Conservation (phyloP, 768 basidiomycete genomes). For the Ramaria rubella region DNA sequence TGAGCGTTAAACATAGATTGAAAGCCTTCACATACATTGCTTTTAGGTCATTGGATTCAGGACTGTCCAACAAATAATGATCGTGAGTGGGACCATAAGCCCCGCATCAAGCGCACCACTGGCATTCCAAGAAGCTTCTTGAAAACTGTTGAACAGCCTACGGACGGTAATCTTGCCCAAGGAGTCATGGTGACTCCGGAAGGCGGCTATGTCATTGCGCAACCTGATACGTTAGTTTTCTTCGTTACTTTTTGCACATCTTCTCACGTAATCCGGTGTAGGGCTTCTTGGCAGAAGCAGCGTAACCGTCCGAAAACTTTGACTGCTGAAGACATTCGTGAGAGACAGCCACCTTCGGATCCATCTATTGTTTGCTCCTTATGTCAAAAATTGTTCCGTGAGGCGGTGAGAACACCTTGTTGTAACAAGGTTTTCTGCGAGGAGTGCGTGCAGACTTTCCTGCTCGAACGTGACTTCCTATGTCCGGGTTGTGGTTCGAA, state of each 20-base stretch:
- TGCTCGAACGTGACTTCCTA: constrained; percentile 91
- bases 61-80: constrained; percentile 98
- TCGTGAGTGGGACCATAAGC: constrained; percentile 87
- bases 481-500: constrained; percentile 89
- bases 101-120: constrained; percentile 95
- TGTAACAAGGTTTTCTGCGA: constrained; percentile 90
- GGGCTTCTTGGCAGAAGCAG: constrained; percentile 94
- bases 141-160: constrained; percentile 89
- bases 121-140: constrained; percentile 98
- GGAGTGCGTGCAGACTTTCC: constrained; percentile 91
- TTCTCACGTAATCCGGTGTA: constrained; percentile 25
- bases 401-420: constrained; percentile 94
- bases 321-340: constrained; percentile 84
- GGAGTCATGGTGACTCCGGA: constrained; percentile 99
- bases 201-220: constrained; percentile 94
- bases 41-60: constrained; percentile 95
- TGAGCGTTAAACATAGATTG: background rate
- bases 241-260: background rate
- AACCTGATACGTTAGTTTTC: constrained; percentile 83
- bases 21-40: background rate
- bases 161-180: constrained; percentile 58
- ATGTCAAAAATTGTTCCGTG: constrained; percentile 88
- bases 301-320: constrained; percentile 71
- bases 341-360: constrained; percentile 68
- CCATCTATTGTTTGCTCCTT: constrained; percentile 77